Evolutionary conservation across 2,329 filamentous ascomycete genomes (phyloP).

Genomic region (Fusarium clavum): DNA sequence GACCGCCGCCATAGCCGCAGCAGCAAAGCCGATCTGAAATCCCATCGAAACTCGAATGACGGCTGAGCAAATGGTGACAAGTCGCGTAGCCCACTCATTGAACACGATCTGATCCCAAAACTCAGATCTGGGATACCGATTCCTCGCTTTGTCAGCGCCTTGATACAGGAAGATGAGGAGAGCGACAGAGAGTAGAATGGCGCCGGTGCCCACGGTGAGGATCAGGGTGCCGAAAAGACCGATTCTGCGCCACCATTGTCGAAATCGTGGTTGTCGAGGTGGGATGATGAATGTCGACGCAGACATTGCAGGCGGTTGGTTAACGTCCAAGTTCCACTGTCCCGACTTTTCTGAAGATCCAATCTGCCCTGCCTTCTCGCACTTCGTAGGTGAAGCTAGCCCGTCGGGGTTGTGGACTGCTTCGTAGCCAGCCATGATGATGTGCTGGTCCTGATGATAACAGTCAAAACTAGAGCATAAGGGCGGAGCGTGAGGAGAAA

Average conservation of each 20-base stretch:
- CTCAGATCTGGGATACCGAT: not conserved
- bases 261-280: not conserved
- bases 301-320: not conserved
- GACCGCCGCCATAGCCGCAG: constrained; percentile 18
- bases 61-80: constrained; percentile 30
- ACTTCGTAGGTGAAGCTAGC: not conserved
- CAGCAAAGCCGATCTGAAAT: constrained; percentile 18
- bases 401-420: not conserved
- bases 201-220: constrained; percentile 3
- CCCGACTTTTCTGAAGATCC: not conserved
- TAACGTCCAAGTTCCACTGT: not conserved
- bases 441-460: not conserved
- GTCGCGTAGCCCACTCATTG: constrained; percentile 14
- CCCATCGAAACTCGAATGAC: constrained; percentile 14
- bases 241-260: constrained; percentile 20
- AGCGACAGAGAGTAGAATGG: constrained; percentile 10
- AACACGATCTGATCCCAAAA: constrained; percentile 19
- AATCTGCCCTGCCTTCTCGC: not conserved
- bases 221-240: not conserved
- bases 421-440: not conserved
- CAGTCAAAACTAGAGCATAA: no score
- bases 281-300: not conserved
- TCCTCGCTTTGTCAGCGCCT: constrained; percentile 8
- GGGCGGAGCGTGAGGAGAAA: not conserved
- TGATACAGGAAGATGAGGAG: constrained; percentile 21